A percentile compares a stretch with the other conserved stretches of the same genome.
Evolutionary conservation across 2,329 filamentous ascomycete genomes (phyloP).

Genomic region (Beauveria australis): DNA sequence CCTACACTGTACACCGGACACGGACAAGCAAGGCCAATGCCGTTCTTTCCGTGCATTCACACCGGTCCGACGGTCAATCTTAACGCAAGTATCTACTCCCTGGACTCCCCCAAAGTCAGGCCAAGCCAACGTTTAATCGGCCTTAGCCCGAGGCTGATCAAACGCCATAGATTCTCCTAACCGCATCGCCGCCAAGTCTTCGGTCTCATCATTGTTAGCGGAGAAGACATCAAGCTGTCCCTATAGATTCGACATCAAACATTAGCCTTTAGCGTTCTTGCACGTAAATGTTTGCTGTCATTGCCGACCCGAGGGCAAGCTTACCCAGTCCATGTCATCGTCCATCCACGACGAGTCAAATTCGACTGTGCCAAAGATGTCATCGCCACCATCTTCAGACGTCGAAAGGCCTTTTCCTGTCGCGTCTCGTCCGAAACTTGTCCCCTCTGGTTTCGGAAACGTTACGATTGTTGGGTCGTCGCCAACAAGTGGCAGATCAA

Average conservation of each 20-base stretch:
- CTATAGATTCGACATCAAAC: background rate
- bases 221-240: background rate
- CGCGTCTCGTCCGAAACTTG: background rate
- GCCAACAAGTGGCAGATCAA: constrained; percentile 3
- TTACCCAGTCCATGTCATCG: constrained; percentile 31
- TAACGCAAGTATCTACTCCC: no score
- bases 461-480: background rate
- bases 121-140: no score
- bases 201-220: background rate
- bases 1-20: no score
- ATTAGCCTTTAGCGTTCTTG: background rate
- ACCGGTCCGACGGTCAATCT: no score
- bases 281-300: no score
- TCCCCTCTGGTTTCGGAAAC: background rate
- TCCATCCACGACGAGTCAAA: constrained; percentile 31
- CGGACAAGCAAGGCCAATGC: no score
- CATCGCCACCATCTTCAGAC: constrained; percentile 17
- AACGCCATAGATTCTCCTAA: no score
- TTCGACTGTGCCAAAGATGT: constrained; percentile 16
- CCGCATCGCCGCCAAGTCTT: background rate
- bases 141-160: no score
- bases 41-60: no score
- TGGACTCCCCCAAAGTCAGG: no score
- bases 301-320: constrained; percentile 8
- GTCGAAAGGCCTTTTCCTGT: constrained; percentile 1